These are phyloP conservation scores for Pholiota conissans DNA, from an alignment of 768 basidiomycete genomes.

Conservation along the genomic window DNA sequence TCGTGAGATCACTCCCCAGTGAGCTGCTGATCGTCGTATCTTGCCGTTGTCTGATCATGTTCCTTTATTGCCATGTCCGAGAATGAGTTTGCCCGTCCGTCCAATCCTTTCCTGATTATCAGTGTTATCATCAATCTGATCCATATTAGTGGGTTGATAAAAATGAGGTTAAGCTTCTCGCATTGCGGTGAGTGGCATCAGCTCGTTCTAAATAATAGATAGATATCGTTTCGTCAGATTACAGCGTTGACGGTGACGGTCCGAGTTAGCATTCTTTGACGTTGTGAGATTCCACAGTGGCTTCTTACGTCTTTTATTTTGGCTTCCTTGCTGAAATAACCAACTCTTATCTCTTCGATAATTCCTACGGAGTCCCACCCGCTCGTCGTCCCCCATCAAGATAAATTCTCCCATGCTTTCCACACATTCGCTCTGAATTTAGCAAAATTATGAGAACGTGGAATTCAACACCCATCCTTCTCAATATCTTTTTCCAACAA, in stretches of 20 bases:
- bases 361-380: neutral
- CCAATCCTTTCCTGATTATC: too few relatives aligned
- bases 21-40: neutral
- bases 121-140: too few relatives aligned
- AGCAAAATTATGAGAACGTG: neutral
- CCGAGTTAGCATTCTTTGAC: neutral
- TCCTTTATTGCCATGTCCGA: too few relatives aligned
- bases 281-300: neutral
- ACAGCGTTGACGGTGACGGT: neutral
- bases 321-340: neutral
- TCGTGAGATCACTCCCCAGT: too few relatives aligned
- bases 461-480: neutral
- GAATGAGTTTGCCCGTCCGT: neutral
- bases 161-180: neutral
- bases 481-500: neutral
- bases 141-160: neutral
- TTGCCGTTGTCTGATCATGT: too few relatives aligned
- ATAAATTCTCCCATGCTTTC: neutral
- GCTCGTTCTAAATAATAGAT: too few relatives aligned
- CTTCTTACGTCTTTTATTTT: neutral
- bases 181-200: neutral
- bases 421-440: neutral
- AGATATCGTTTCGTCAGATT: neutral
- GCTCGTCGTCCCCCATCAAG: neutral
- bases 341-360: neutral